A percentile compares a stretch with the other conserved stretches of the same genome.
These are phyloP conservation scores for Boletus semigastroideus DNA, from an alignment of 1,284 basidiomycete species.

Conservation along the genomic window DNA sequence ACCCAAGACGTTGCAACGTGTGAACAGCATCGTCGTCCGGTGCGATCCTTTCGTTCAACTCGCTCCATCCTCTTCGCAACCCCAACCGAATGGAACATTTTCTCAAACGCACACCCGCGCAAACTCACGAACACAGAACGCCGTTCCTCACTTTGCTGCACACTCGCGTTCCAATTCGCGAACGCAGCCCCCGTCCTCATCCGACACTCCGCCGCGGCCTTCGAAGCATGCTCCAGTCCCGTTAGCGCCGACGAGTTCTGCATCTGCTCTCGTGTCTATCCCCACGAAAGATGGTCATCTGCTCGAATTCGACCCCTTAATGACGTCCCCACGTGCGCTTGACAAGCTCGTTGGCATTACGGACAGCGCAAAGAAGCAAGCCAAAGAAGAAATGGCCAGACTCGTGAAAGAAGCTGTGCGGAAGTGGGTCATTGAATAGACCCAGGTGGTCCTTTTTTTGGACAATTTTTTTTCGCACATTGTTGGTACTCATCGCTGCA, in stretches of 20 bases:
- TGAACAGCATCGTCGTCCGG: conserved; percentile 64
- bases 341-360: conserved; percentile 61
- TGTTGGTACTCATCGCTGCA: background rate
- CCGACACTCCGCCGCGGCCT: conserved; percentile 17
- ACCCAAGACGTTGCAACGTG: conserved; percentile 37
- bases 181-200: conserved; percentile 34
- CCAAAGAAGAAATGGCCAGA: conserved; percentile 48
- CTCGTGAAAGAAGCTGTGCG: conserved; percentile 66
- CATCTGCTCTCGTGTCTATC: too few species aligned
- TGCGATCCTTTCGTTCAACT: conserved; percentile 51
- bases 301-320: conserved; percentile 76
- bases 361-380: conserved; percentile 62
- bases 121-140: conserved; percentile 48
- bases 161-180: conserved; percentile 46
- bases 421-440: conserved; percentile 48
- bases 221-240: conserved; percentile 20
- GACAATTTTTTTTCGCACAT: background rate
- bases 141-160: background rate
- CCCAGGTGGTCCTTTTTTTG: background rate
- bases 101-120: conserved; percentile 44
- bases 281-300: conserved; percentile 70
- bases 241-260: too few species aligned
- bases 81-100: conserved; percentile 13
- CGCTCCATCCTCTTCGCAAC: conserved; percentile 13
- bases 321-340: conserved; percentile 64